phyloP scores from a whole-genome alignment of 257 asterid species.

The Lantana camara region DNA sequence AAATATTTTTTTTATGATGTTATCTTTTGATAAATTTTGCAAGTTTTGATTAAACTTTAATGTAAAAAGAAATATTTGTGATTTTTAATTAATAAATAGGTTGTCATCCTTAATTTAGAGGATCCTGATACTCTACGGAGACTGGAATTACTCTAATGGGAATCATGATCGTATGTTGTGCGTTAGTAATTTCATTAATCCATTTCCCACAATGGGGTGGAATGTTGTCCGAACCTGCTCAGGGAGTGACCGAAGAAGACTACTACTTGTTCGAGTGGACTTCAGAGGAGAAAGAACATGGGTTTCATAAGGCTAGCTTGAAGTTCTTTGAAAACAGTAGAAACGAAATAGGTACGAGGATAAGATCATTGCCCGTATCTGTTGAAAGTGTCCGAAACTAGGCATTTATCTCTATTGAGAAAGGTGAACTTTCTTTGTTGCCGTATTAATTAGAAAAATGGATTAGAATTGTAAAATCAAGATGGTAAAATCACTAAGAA shows the following conservation, averaged over 20 bases:
- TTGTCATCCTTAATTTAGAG: too few species aligned
- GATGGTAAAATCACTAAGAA: too few species aligned
- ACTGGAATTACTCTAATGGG: slow-evolving; percentile 80
- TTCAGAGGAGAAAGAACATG: slow-evolving; percentile 49
- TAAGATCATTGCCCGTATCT: slow-evolving; percentile 35
- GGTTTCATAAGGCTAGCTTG: slow-evolving; percentile 63
- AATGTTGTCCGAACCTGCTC: slow-evolving; percentile 58
- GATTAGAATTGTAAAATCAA: too few species aligned
- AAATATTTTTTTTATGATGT: too few species aligned
- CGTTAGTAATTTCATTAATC: slow-evolving; percentile 46
- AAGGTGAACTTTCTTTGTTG: too few species aligned
- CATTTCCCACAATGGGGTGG: slow-evolving; percentile 99
- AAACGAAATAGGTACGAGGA: slow-evolving; percentile 58
- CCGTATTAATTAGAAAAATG: too few species aligned
- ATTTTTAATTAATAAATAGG: too few species aligned
- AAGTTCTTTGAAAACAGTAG: slow-evolving; percentile 76
- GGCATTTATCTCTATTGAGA: too few species aligned
- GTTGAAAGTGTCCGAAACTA: slow-evolving; percentile 15
- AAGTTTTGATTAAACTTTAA: too few species aligned
- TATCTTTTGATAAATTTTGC: too few species aligned
- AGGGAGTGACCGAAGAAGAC: slow-evolving; percentile 67
- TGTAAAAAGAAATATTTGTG: too few species aligned
- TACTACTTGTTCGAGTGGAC: slow-evolving; percentile 85
- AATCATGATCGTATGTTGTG: slow-evolving; percentile 71
- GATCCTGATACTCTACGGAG: slow-evolving; percentile 67